These are phyloP conservation scores for Cytospora mali DNA, from an alignment of 2,329 filamentous ascomycete species.

Conservation along the genomic window DNA sequence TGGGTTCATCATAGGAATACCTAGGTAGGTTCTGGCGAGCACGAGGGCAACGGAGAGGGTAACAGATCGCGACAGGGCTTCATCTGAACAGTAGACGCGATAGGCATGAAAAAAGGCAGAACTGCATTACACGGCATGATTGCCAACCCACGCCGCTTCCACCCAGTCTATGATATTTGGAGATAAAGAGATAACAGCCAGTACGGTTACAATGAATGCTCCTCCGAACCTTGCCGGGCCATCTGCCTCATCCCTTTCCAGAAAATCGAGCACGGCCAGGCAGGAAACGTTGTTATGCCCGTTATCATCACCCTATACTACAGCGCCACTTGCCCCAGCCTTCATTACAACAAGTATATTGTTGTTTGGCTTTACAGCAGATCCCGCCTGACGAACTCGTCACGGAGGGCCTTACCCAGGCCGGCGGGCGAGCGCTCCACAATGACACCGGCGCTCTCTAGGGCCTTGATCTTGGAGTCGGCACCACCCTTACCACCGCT, in stretches of 20 bases:
- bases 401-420: slow-evolving; percentile 90
- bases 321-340: neutral
- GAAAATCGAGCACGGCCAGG: slow-evolving; percentile 11
- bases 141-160: slow-evolving; percentile 31
- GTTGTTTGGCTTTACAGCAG: slow-evolving; percentile 68
- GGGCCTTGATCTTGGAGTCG: slow-evolving; percentile 95
- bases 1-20: too few species aligned
- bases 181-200: slow-evolving; percentile 23
- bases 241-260: neutral
- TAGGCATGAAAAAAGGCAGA: slow-evolving; percentile 16
- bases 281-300: neutral
- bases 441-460: slow-evolving; percentile 90
- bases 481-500: slow-evolving; percentile 97
- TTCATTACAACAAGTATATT: neutral
- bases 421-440: slow-evolving; percentile 93
- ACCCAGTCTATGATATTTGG: slow-evolving; percentile 35
- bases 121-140: slow-evolving; percentile 29
- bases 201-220: slow-evolving; percentile 19
- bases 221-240: slow-evolving; percentile 8
- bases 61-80: neutral
- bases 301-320: neutral
- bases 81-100: neutral
- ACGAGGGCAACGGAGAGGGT: too few species aligned
- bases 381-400: slow-evolving; percentile 95
- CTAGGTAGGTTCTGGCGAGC: too few species aligned